Conservation (phyloP, 176 grass and related monocot genomes). For the Melocanna baccifera region DNA sequence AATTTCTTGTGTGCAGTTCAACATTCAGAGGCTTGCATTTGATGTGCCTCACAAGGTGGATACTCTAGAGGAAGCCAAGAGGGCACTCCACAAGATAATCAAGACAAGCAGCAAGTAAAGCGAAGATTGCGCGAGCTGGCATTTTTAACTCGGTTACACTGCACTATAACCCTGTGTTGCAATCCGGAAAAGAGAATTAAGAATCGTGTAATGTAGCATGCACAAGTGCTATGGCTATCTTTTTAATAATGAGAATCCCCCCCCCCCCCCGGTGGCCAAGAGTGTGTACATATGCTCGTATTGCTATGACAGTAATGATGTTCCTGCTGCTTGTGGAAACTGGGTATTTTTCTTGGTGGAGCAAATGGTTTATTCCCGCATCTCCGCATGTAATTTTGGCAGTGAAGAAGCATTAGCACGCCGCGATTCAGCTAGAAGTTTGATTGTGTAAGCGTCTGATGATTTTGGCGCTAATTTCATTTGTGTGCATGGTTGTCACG, state of each 20-base stretch:
- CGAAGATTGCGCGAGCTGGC: neutral
- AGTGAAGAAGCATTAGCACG: neutral
- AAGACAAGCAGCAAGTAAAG: slow-evolving; percentile 50
- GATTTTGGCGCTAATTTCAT: neutral
- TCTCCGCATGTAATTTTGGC: neutral
- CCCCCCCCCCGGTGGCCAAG: neutral
- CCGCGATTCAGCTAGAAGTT: neutral
- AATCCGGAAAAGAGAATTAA: neutral
- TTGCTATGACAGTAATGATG: neutral
- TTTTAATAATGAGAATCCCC: slow-evolving; percentile 28
- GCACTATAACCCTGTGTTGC: neutral
- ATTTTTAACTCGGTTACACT: neutral
- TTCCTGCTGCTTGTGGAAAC: neutral
- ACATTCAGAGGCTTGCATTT: slow-evolving; percentile 71
- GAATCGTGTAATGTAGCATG: slow-evolving; percentile 19
- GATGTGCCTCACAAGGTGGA: slow-evolving; percentile 76
- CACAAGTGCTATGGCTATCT: neutral
- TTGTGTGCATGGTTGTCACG: too few relatives aligned
- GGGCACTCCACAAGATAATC: slow-evolving; percentile 76
- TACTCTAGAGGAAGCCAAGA: slow-evolving; percentile 96
- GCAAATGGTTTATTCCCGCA: neutral
- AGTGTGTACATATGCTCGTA: slow-evolving; percentile 12
- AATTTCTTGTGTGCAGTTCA: slow-evolving; percentile 58
- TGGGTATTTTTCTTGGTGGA: neutral
- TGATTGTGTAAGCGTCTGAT: neutral